A percentile compares a stretch with the other conserved stretches of the same genome.
Evolutionary conservation across 1,284 basidiomycete species (phyloP).

Genomic region (Coniophora puteana): DNA sequence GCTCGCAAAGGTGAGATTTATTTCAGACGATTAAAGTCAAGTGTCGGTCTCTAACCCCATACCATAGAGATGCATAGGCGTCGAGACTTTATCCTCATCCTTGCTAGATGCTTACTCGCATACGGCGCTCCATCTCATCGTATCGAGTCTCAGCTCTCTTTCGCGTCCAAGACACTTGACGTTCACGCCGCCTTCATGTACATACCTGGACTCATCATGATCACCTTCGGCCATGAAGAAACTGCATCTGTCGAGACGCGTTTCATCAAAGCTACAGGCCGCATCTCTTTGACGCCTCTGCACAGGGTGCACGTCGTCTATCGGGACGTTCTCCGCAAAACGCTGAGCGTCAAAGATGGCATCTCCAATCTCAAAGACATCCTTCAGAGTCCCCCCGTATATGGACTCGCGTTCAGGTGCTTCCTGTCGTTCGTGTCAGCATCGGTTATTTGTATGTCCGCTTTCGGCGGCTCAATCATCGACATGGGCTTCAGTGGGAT

Average conservation of each 20-base stretch:
- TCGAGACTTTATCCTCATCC: constrained; percentile 74
- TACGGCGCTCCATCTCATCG: constrained; percentile 88
- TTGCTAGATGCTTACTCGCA: constrained; percentile 76
- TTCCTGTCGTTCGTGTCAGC: constrained; percentile 71
- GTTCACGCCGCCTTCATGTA: constrained; percentile 73
- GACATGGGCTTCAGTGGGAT: constrained; percentile 80
- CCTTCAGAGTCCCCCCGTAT: constrained; percentile 58
- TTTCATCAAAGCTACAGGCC: constrained; percentile 73
- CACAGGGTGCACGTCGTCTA: constrained; percentile 75
- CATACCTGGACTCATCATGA: constrained; percentile 76
- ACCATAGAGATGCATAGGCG: too few relatives aligned
- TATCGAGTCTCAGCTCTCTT: constrained; percentile 74
- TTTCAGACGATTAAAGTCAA: too few relatives aligned
- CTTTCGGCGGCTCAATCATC: constrained; percentile 78
- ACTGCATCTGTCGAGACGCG: constrained; percentile 63
- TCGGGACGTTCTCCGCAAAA: constrained; percentile 74
- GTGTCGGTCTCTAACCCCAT: too few relatives aligned
- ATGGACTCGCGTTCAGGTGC: constrained; percentile 60
- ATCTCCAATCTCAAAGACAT: constrained; percentile 57
- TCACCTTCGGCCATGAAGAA: constrained; percentile 67
- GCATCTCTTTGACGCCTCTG: constrained; percentile 69
- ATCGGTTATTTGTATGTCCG: constrained; percentile 74
- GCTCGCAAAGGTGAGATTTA: too few relatives aligned
- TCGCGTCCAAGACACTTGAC: constrained; percentile 49
- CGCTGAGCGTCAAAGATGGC: constrained; percentile 63